phyloP scores from a whole-genome alignment of 768 basidiomycete species.

The Rhodotorula diobovata region DNA sequence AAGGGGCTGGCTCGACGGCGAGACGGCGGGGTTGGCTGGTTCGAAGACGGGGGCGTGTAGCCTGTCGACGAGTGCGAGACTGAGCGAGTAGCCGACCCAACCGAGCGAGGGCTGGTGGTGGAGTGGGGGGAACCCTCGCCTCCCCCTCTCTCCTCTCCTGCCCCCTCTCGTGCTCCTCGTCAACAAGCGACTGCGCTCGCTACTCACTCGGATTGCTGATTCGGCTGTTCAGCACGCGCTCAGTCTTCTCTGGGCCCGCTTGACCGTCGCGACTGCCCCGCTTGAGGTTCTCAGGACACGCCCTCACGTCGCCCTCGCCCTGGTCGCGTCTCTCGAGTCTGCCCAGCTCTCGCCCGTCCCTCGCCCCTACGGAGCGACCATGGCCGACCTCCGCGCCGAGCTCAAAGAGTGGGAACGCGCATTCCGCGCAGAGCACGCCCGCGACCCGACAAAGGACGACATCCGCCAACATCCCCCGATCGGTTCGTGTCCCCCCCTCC shows the following conservation, averaged over 20 bases:
- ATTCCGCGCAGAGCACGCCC: conserved; percentile 44
- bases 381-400: conserved; percentile 44
- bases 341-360: neutral
- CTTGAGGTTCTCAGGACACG: too few relatives aligned
- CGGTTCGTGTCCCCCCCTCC: conserved; percentile 41
- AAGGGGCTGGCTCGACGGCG: neutral
- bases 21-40: neutral
- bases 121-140: neutral
- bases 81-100: too few relatives aligned
- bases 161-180: too few relatives aligned
- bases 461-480: conserved; percentile 48
- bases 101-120: too few relatives aligned
- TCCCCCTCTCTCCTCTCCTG: neutral
- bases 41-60: neutral
- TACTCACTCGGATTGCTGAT: neutral
- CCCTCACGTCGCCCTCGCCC: neutral
- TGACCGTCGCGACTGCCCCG: too few relatives aligned
- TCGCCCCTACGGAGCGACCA: neutral
- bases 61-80: neutral
- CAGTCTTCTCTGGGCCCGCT: too few relatives aligned
- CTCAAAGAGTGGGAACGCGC: conserved; percentile 49
- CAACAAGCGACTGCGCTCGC: too few relatives aligned
- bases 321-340: neutral
- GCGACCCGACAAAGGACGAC: conserved; percentile 48
- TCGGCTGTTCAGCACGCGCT: neutral